phyloP scores from a whole-genome alignment of 495 filamentous ascomycete species.

The Penicillium daleae region DNA sequence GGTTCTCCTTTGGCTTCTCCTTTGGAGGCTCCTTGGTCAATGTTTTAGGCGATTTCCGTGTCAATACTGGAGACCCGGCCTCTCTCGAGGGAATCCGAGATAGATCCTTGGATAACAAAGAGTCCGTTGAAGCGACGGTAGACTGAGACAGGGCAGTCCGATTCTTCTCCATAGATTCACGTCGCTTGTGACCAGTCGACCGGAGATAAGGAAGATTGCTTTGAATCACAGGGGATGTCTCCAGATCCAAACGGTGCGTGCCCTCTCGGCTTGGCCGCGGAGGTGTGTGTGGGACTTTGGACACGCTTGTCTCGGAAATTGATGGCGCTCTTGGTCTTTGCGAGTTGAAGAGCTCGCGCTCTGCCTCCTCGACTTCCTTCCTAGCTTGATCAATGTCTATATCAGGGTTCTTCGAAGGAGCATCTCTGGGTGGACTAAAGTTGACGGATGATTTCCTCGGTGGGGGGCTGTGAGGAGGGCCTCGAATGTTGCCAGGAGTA shows the following conservation, averaged over 20 bases:
- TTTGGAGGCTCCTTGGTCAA: slow-evolving; percentile 31
- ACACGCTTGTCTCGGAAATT: slow-evolving; percentile 4
- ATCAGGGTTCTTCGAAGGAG: slow-evolving; percentile 18
- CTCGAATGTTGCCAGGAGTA: slow-evolving; percentile 9
- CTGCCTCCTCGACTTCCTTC: slow-evolving; percentile 31
- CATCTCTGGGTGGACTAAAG: slow-evolving; percentile 37
- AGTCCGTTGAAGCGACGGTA: slow-evolving; percentile 43
- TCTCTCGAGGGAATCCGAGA: slow-evolving; percentile 47
- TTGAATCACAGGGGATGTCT: slow-evolving; percentile 71
- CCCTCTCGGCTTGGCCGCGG: slow-evolving; percentile 80
- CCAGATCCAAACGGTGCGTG: slow-evolving; percentile 65
- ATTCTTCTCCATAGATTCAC: slow-evolving; percentile 45
- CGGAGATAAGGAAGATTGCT: slow-evolving; percentile 66
- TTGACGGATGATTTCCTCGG: slow-evolving; percentile 66
- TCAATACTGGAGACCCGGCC: slow-evolving; percentile 37
- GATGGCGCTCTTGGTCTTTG: slow-evolving; percentile 6
- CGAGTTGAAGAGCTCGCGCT: slow-evolving; percentile 27
- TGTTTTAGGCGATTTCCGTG: slow-evolving; percentile 37
- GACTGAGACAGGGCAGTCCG: slow-evolving; percentile 27
- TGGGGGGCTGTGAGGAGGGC: slow-evolving; percentile 63
- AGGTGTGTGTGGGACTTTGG: slow-evolving; percentile 25
- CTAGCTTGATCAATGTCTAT: slow-evolving; percentile 30
- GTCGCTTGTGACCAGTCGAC: slow-evolving; percentile 47
- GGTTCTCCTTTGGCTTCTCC: slow-evolving; percentile 27
- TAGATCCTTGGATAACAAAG: slow-evolving; percentile 38